Percentiles rank a stretch among this genome's conserved stretches.
These are phyloP conservation scores for Debaryomycetaceae sp. DNA, from an alignment of 1,139 yeast genomes.

Conservation along the genomic window DNA sequence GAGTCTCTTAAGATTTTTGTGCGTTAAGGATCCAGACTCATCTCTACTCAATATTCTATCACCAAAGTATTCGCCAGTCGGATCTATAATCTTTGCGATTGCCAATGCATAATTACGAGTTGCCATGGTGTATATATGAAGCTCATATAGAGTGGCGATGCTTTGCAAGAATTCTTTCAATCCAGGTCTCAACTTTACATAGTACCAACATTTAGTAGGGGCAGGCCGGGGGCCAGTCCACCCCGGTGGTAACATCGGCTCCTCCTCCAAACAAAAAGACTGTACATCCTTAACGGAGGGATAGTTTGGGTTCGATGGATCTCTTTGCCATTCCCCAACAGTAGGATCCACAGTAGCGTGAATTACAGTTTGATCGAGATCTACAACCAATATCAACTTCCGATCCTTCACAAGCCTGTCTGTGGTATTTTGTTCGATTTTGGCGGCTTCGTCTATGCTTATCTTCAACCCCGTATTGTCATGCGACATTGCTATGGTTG, in stretches of 20 bases:
- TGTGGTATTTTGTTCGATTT: slow-evolving; percentile 69
- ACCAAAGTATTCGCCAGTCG: slow-evolving; percentile 80
- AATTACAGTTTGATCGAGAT: slow-evolving; percentile 93
- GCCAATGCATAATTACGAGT: slow-evolving; percentile 90
- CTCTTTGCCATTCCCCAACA: slow-evolving; percentile 93
- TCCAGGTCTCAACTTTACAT: slow-evolving; percentile 91
- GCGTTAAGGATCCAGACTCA: slow-evolving; percentile 90
- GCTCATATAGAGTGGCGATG: slow-evolving; percentile 67
- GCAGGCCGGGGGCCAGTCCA: slow-evolving; percentile 57
- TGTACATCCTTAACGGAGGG: slow-evolving; percentile 79
- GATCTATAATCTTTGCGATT: slow-evolving; percentile 89
- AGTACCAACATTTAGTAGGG: slow-evolving; percentile 73
- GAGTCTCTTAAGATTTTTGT: slow-evolving; percentile 79
- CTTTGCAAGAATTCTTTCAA: slow-evolving; percentile 64
- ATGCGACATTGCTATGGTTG: slow-evolving; percentile 87
- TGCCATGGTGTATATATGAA: slow-evolving; percentile 99
- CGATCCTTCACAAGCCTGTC: slow-evolving; percentile 56
- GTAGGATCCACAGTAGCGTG: slow-evolving; percentile 98
- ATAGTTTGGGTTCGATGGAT: slow-evolving; percentile 80
- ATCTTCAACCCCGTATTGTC: slow-evolving; percentile 85
- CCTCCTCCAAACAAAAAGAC: slow-evolving; percentile 76
- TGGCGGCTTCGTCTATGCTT: slow-evolving; percentile 80
- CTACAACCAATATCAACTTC: slow-evolving; percentile 87
- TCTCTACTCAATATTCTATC: slow-evolving; percentile 90
- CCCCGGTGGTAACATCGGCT: slow-evolving; percentile 55